Evolutionary conservation across 139 green algal genomes (phyloP).

Genomic region (Auxenochlorella protothecoides): DNA sequence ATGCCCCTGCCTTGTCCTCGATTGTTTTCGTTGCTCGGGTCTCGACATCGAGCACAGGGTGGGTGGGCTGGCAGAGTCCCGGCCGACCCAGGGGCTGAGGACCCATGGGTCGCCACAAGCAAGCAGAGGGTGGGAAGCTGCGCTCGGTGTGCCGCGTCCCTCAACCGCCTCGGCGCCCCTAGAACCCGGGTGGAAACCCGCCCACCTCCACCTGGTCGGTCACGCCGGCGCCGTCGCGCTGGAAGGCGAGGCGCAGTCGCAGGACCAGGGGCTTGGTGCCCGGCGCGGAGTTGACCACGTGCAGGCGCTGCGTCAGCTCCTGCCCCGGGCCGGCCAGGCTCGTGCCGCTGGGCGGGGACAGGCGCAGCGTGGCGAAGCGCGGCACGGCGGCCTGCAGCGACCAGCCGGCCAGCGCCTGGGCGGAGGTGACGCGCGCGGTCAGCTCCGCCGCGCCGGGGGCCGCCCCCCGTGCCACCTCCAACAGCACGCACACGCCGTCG

Average conservation of each 20-base stretch:
- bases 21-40: no score
- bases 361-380: slow-evolving; percentile 8
- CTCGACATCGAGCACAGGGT: no score
- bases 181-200: slow-evolving; percentile 35
- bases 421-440: slow-evolving; percentile 53
- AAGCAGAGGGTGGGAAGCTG: no score
- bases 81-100: no score
- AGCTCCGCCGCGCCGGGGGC: slow-evolving; percentile 27
- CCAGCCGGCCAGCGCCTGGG: slow-evolving; percentile 56
- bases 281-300: slow-evolving; percentile 69
- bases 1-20: no score
- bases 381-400: slow-evolving; percentile 64
- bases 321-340: not conserved
- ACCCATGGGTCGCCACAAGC: no score
- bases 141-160: no score
- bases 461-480: slow-evolving; percentile 49
- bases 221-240: slow-evolving; percentile 19
- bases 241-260: slow-evolving; percentile 63
- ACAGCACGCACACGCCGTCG: slow-evolving; percentile 47
- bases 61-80: no score
- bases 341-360: not conserved
- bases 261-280: slow-evolving; percentile 71
- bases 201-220: slow-evolving; percentile 54
- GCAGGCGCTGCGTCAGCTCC: slow-evolving; percentile 55
- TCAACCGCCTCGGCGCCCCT: no score